Evolutionary conservation across 164 flowering plant species (phyloP).

Genomic region (Magnolia sinica): DNA sequence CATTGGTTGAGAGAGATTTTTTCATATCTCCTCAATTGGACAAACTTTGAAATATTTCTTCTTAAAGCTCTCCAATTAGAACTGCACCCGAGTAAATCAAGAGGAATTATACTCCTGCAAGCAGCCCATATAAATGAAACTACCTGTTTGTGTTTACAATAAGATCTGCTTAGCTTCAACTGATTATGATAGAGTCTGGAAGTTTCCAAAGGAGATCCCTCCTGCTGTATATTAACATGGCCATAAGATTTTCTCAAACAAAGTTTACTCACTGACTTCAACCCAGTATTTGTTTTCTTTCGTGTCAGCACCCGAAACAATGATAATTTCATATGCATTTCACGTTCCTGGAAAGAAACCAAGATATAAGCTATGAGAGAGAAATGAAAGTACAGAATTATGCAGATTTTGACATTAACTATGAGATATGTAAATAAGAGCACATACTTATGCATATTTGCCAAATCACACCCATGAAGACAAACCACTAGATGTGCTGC

Average conservation of each 20-base stretch:
- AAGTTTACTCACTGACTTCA: not conserved
- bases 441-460: too few relatives aligned
- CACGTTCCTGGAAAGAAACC: not conserved
- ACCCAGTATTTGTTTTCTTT: conserved; percentile 1
- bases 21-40: conserved; percentile 67
- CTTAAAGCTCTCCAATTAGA: conserved; percentile 62
- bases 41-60: conserved; percentile 67
- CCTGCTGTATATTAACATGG: not conserved
- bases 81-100: conserved; percentile 58
- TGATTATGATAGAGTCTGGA: conserved; percentile 10
- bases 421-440: not conserved
- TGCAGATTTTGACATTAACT: not conserved
- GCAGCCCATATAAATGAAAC: conserved; percentile 87
- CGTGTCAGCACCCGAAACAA: conserved; percentile 2
- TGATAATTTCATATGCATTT: not conserved
- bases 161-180: conserved; percentile 24
- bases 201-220: conserved; percentile 4
- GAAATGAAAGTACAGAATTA: not conserved
- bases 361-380: not conserved
- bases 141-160: conserved; percentile 60
- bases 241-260: conserved; percentile 1
- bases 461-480: too few relatives aligned
- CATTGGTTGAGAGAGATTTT: conserved; percentile 68
- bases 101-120: conserved; percentile 76
- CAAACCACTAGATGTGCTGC: too few relatives aligned